Evolutionary conservation across 768 basidiomycete genomes (phyloP), one percentile per base, ranked within the genome.

Genomic region (Phanerodontia chrysosporium): DNA sequence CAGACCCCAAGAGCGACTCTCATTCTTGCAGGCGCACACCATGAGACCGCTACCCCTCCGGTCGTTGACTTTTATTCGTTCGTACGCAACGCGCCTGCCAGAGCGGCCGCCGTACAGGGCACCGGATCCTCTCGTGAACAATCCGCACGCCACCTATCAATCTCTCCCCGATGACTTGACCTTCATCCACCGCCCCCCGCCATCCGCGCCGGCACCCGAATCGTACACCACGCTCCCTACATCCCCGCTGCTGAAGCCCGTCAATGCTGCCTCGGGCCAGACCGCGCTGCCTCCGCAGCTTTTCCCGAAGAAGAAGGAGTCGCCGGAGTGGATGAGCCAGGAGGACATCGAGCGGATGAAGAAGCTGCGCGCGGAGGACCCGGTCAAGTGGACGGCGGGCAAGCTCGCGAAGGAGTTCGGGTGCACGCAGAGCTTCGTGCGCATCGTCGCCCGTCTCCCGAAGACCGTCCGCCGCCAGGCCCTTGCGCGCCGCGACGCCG

Each of bases 101-200:
- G 58, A 67, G 58, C 51, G 69, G 27, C 72, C 71, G 13, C 71
- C 67, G 10, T 61, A 61, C 42, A 62, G 67, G 35, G 65, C 61
- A 13, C 69, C 66, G 13, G 72, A 74, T 64, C 72, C 73, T 57
- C 67, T 74, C 30, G 45, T 56, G 8, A 66, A 65, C 63, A 65
- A 67, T 58, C 65, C 67, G 5, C 49, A 67, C 46, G 66, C 63
- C 21, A 45, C 57, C n/a, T 64, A 66, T 64, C 36, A 64, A 44
- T 42, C 58, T 9, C 65, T 68, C 29, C 58, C 63, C 6, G 62
- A 63, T 32, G 80, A 81, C 58, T 71, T 92, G 57, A 89, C 89
- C 0, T 93, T 93, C 70, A 85, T 93, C 58, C 89, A 90, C 69
- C 85, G 92, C 45, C 89, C 89, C n/a, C 92, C 91, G 0, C 89